phyloP scores from a whole-genome alignment of 805 yeast species.

The Candida coleopterorum region DNA sequence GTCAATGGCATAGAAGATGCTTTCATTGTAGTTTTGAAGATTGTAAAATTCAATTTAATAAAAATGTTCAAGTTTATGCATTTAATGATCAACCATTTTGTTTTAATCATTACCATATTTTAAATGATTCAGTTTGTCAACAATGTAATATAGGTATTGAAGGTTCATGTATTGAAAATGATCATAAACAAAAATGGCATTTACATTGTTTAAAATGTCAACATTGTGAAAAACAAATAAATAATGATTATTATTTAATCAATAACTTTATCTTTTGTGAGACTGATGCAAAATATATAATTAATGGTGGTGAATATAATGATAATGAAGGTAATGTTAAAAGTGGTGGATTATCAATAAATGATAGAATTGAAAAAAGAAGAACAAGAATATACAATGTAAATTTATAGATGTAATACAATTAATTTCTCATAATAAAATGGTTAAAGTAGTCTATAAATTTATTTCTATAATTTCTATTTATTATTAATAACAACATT shows the following conservation, averaged over 20 bases:
- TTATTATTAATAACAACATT: no score
- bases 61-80: conserved; percentile 67
- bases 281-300: conserved; percentile 28
- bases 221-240: conserved; percentile 49
- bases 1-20: conserved; percentile 92
- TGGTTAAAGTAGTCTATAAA: no score
- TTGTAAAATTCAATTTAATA: conserved; percentile 57
- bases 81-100: conserved; percentile 79
- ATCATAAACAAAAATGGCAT: conserved; percentile 69
- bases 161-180: conserved; percentile 85
- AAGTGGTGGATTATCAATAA: conserved; percentile 19
- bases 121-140: conserved; percentile 71
- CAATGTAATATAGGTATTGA: conserved; percentile 75
- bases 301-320: conserved; percentile 19
- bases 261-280: conserved; percentile 52
- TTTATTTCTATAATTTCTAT: no score
- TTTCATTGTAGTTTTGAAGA: conserved; percentile 57
- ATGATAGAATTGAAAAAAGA: conserved; percentile 39
- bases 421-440: no score
- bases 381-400: conserved; percentile 29
- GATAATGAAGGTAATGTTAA: conserved; percentile 16
- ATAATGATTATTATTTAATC: conserved; percentile 51
- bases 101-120: conserved; percentile 66
- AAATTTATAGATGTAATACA: neutral
- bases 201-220: conserved; percentile 64